Evolutionary conservation across 345 rosid species (phyloP).

Genomic region (Eucalyptus polyanthemos): DNA sequence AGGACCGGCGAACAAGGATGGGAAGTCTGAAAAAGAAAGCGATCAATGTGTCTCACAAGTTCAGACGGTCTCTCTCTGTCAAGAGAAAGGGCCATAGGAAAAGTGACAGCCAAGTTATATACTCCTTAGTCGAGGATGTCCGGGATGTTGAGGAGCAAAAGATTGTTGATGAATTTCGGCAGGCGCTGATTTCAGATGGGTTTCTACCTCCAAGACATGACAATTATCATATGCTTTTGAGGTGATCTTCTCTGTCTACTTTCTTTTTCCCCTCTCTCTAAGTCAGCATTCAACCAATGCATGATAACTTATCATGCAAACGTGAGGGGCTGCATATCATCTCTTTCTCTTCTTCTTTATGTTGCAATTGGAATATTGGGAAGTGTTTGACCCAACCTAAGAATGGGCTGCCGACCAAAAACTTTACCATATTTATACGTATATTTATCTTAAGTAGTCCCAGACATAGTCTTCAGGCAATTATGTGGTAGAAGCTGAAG

Average conservation of each 20-base stretch:
- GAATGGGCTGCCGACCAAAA: not conserved
- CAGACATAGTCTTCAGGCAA: not conserved
- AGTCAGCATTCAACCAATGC: not conserved
- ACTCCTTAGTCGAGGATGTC: constrained; percentile 57
- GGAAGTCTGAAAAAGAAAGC: constrained; percentile 77
- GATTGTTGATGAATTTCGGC: constrained; percentile 58
- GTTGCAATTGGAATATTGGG: not conserved
- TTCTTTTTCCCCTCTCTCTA: not conserved
- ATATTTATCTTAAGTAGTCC: not conserved
- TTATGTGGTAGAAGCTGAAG: not conserved
- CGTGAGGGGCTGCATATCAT: not conserved
- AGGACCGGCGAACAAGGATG: constrained; percentile 52
- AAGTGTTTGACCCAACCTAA: not conserved
- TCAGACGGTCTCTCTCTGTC: constrained; percentile 52
- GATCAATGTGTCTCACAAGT: constrained; percentile 55
- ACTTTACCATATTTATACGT: not conserved
- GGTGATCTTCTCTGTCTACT: constrained; percentile 20
- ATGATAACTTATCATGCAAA: not conserved
- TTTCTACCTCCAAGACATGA: constrained; percentile 57
- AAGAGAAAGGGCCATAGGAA: constrained; percentile 45
- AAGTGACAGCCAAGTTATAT: constrained; percentile 14
- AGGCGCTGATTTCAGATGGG: constrained; percentile 29
- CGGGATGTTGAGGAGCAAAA: constrained; percentile 58
- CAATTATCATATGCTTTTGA: constrained; percentile 64
- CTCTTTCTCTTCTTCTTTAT: not conserved